A percentile compares a stretch with the other conserved stretches of the same genome.
phyloP scores from a whole-genome alignment of 495 filamentous ascomycete species.

The Jackrogersella multiformis region DNA sequence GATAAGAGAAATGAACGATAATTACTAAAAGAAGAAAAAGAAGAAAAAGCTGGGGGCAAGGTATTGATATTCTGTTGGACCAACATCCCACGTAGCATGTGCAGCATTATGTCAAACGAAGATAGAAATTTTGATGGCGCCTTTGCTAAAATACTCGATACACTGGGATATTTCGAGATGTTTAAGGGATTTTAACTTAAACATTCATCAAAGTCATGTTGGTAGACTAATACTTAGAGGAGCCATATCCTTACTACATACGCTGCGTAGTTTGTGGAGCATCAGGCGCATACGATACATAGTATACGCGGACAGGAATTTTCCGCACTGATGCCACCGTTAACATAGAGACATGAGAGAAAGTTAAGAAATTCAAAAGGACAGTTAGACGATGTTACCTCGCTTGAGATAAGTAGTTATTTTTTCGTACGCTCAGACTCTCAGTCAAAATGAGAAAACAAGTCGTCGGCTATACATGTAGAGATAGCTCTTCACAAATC shows the following conservation, averaged over 20 bases:
- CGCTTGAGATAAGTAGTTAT: not conserved
- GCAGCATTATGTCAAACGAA: not conserved
- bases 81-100: not conserved
- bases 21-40: not conserved
- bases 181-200: not conserved
- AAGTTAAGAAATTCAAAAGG: not conserved
- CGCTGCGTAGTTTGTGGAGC: not conserved
- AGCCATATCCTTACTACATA: constrained; percentile 3
- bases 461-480: not conserved
- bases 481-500: not conserved
- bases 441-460: not conserved
- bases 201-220: constrained; percentile 6
- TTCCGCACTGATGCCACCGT: not conserved
- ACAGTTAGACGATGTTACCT: not conserved
- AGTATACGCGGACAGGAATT: not conserved
- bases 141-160: constrained; percentile 4
- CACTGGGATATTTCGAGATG: not conserved
- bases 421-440: not conserved
- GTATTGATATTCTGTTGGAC: not conserved
- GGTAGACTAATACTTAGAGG: constrained; percentile 2
- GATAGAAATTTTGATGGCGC: not conserved
- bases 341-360: not conserved
- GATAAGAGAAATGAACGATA: not conserved
- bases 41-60: not conserved
- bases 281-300: not conserved